Base-by-base conservation (phyloP, 2,329 filamentous ascomycete species). In the Fusarium verticillioides region DNA sequence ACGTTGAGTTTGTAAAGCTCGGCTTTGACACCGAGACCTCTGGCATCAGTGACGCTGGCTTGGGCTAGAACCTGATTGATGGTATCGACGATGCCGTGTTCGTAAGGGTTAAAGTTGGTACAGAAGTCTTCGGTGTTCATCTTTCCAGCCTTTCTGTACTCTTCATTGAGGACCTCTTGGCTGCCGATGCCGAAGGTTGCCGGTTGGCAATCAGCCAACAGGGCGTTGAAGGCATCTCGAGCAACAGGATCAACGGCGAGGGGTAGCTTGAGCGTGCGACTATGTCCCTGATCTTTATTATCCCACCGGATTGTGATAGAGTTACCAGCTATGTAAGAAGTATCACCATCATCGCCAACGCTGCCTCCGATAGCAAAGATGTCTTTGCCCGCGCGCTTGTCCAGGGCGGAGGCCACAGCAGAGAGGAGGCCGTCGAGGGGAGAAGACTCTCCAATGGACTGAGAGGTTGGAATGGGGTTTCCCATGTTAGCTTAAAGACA, bases 1-100 rank as follows among this genome's bases (percentile, higher is more conserved):
- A 88, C 85, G 72, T 90, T 90, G 23, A 90, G 78, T 68, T 89
- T 89, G 76, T 89, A 90, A 4, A 91, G 78, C 78, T 90, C 87
- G 0, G 87, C 87, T 8, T 78, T 79, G 2, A 90, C 78, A 11
- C 82, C 82, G 1, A 79, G 73, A 8, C 69, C 60, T 28, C n/a
- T 21, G 4, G n/a, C 42, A 21, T 39, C 8, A 7, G 73, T 26
- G 47, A 50, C 37, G 16, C 15, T 77, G 1, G 62, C 57, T 1
- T 79, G 82, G 15, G 88, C 76, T 1, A 91, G 80, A 1, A 82
- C 66, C 60, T 89, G 85, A 4, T 83, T 83, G 16, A 90, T 77
- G 0, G 81, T 79, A 60, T 89, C 84, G 6, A 90, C 73, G n/a
- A 91, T 87, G 0, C 87, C 87, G 11, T 82, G 74, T 16, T 85